Evolutionary conservation across 305 asterid genomes (phyloP).

Genomic region (Solanum aculeatissimum): DNA sequence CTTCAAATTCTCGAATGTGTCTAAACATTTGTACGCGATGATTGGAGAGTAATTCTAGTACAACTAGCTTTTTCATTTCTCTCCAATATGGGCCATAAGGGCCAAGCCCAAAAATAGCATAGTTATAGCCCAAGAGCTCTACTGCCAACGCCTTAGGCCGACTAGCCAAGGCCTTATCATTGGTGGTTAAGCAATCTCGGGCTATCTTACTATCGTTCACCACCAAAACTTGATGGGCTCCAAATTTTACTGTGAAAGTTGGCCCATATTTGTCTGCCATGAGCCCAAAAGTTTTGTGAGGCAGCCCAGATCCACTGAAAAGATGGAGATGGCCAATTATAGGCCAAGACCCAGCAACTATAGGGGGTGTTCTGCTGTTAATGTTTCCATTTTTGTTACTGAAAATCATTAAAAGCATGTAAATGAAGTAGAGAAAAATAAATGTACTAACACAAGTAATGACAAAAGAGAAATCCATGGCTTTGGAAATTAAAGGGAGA

Average conservation of each 20-base stretch:
- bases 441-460: background rate
- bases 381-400: background rate
- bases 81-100: background rate
- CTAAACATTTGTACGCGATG: background rate
- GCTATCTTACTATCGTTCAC: conserved; percentile 18
- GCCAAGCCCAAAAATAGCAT: conserved; percentile 15
- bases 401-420: background rate
- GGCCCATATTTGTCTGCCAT: conserved; percentile 37
- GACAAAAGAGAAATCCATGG: background rate
- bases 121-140: conserved; percentile 19
- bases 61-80: no score
- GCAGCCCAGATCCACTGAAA: conserved; percentile 17
- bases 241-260: conserved; percentile 17
- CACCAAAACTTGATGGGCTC: conserved; percentile 9
- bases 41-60: no score
- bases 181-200: conserved; percentile 7
- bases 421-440: background rate
- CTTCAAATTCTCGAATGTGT: background rate
- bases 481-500: background rate
- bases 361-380: conserved; percentile 6
- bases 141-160: background rate
- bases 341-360: conserved; percentile 30
- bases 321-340: conserved; percentile 23
- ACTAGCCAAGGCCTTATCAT: background rate
- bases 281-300: conserved; percentile 13